Evolutionary conservation across 2,329 filamentous ascomycete species (phyloP).

Genomic region (Cytospora schulzeri): DNA sequence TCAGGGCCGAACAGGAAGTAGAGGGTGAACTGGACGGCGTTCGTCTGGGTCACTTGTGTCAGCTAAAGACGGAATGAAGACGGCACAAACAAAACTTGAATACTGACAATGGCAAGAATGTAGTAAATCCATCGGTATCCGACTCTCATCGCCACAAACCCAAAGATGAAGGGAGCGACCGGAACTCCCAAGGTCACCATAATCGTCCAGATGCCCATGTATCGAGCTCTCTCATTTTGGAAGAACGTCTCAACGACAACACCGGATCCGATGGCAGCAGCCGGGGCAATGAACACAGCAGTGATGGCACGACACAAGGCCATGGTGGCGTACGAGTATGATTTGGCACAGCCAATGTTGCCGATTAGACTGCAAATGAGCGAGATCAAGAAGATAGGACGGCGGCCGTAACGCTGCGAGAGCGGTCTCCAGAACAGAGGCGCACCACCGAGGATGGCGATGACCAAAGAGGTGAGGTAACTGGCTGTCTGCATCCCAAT

Average conservation of each 20-base stretch:
- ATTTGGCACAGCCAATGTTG: constrained; percentile 57
- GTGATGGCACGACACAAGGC: constrained; percentile 53
- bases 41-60: constrained; percentile 43
- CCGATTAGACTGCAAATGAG: constrained; percentile 48
- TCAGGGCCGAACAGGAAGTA: constrained; percentile 59
- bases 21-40: constrained; percentile 55
- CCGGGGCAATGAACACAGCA: constrained; percentile 58
- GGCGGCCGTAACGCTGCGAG: constrained; percentile 54
- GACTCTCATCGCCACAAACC: constrained; percentile 51
- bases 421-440: constrained; percentile 61
- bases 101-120: constrained; percentile 54
- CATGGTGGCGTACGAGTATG: constrained; percentile 51
- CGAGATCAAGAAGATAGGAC: constrained; percentile 54
- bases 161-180: constrained; percentile 41
- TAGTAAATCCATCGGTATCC: constrained; percentile 63
- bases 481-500: constrained; percentile 50
- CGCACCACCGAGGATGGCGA: constrained; percentile 54
- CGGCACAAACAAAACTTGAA: neutral
- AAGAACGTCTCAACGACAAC: constrained; percentile 62
- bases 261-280: constrained; percentile 54
- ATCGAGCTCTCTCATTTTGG: constrained; percentile 53
- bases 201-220: constrained; percentile 60
- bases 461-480: constrained; percentile 59
- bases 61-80: neutral
- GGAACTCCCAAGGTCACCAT: constrained; percentile 35